Conservation (phyloP, 208 protist species). For the Strigomonas culicis region DNA sequence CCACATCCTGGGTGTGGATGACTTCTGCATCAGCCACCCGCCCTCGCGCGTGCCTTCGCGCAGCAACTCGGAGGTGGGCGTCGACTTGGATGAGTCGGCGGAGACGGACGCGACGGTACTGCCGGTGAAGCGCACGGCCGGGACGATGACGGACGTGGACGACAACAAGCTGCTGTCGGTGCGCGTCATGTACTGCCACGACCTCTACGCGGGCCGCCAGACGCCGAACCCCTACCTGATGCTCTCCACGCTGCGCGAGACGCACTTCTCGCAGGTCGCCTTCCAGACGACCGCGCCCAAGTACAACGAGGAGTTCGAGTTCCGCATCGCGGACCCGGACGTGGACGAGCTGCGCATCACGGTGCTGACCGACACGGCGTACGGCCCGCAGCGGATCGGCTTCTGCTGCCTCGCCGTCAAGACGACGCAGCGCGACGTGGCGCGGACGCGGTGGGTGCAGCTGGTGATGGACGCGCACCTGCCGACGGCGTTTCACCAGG, state of each 20-base stretch:
- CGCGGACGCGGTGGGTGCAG: constrained; percentile 54
- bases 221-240: constrained; percentile 71
- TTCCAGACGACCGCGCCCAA: constrained; percentile 53
- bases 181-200: constrained; percentile 59
- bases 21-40: constrained; percentile 41
- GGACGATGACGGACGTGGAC: background rate
- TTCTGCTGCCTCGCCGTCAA: constrained; percentile 72
- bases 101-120: background rate
- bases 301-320: constrained; percentile 69
- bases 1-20: constrained; percentile 42
- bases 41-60: constrained; percentile 12
- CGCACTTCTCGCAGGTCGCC: constrained; percentile 41
- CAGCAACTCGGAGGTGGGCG: constrained; percentile 21
- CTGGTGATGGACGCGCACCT: constrained; percentile 53
- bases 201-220: constrained; percentile 28
- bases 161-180: constrained; percentile 29
- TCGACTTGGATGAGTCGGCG: background rate
- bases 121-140: background rate
- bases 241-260: constrained; percentile 64
- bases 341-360: constrained; percentile 60
- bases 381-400: constrained; percentile 69
- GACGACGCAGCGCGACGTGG: constrained; percentile 58
- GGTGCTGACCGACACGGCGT: constrained; percentile 77
- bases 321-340: constrained; percentile 46
- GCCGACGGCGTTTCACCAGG: constrained; percentile 32